phyloP scores from a whole-genome alignment of 805 yeast genomes.

The Blastobotrys attinorum region DNA sequence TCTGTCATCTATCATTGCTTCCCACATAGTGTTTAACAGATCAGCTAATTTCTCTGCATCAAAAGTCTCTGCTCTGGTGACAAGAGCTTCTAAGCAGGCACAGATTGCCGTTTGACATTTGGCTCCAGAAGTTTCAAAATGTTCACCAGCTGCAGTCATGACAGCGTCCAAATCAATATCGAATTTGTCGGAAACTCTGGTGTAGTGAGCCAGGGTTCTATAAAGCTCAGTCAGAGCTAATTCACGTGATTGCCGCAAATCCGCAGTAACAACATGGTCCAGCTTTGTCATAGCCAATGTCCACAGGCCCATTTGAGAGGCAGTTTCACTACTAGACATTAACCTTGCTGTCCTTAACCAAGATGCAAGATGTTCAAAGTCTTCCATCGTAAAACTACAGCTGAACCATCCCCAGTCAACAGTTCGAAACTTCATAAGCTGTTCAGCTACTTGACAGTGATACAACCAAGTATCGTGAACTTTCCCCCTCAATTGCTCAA shows the following conservation, averaged over 20 bases:
- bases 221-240: not conserved
- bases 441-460: not conserved
- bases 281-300: not conserved
- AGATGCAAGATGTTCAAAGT: not conserved
- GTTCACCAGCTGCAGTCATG: not conserved
- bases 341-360: not conserved
- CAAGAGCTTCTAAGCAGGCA: slow-evolving; percentile 1
- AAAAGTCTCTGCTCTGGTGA: not conserved
- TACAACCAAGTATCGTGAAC: not conserved
- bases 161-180: not conserved
- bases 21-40: slow-evolving; percentile 42
- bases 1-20: slow-evolving; percentile 46
- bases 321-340: not conserved
- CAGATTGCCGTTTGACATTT: slow-evolving; percentile 4
- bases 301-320: not conserved
- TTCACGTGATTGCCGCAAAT: not conserved
- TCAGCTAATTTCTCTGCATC: not conserved
- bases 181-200: not conserved
- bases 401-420: not conserved
- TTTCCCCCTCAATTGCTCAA: not conserved
- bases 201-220: not conserved
- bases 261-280: not conserved
- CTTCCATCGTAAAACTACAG: not conserved
- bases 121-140: slow-evolving; percentile 5
- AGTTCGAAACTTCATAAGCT: not conserved